Evolutionary conservation across 441 rosid species (phyloP).

Genomic region (Omphalea diandra): DNA sequence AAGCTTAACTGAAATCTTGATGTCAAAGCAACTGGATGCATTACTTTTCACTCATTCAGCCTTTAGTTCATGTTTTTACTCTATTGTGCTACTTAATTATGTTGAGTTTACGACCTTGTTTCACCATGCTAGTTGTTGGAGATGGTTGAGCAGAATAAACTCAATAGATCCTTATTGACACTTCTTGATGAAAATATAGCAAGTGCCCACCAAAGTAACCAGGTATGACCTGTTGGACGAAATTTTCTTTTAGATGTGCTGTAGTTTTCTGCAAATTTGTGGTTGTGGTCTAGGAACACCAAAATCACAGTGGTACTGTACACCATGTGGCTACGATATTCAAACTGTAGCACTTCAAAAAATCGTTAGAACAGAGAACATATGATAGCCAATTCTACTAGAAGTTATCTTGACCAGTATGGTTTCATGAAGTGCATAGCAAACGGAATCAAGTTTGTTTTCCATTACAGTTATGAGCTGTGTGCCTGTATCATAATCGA

Average conservation of each 20-base stretch:
- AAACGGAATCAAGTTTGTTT: too few relatives aligned
- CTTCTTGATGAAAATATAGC: slow-evolving; percentile 94
- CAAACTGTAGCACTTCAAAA: neutral
- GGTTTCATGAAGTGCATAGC: too few relatives aligned
- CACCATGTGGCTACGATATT: neutral
- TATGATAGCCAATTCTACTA: neutral
- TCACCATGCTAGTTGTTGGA: slow-evolving; percentile 59
- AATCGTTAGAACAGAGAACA: neutral
- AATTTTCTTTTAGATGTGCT: neutral
- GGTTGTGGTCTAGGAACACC: neutral
- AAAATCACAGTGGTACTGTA: neutral
- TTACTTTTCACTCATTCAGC: slow-evolving; percentile 7
- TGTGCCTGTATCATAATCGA: too few relatives aligned
- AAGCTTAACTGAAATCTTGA: slow-evolving; percentile 69
- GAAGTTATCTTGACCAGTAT: neutral
- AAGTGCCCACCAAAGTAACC: slow-evolving; percentile 61
- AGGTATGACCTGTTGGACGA: slow-evolving; percentile 41
- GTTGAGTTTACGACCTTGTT: slow-evolving; percentile 17
- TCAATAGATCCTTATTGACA: slow-evolving; percentile 78
- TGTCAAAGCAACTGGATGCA: slow-evolving; percentile 67
- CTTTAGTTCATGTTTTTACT: neutral
- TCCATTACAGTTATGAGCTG: too few relatives aligned
- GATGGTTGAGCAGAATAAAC: slow-evolving; percentile 75
- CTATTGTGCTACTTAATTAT: slow-evolving; percentile 7
- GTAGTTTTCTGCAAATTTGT: neutral